These are phyloP conservation scores for Cerioporus squamosus DNA, from an alignment of 1,284 basidiomycete species.

Conservation along the genomic window DNA sequence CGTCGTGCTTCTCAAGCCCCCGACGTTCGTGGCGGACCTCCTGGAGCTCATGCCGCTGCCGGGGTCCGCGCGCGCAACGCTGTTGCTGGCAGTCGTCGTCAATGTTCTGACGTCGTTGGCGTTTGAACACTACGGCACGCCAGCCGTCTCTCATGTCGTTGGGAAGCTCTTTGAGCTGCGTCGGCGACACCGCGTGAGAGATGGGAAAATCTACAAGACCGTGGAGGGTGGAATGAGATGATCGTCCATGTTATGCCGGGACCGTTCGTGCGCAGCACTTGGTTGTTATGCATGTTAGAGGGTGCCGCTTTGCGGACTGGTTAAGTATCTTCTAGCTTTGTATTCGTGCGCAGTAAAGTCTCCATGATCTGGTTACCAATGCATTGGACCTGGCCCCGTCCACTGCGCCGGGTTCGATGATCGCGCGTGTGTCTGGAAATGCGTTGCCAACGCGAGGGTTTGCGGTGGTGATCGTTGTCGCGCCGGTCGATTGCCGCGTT, in stretches of 20 bases:
- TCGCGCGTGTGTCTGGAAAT: slow-evolving; percentile 19
- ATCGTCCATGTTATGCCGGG: not conserved
- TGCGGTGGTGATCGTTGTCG: slow-evolving; percentile 21
- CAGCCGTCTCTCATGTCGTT: slow-evolving; percentile 60
- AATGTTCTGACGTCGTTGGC: slow-evolving; percentile 79
- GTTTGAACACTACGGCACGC: slow-evolving; percentile 83
- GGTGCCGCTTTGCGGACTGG: too few species aligned
- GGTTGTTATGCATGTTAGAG: too few species aligned
- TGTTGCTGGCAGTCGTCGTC: slow-evolving; percentile 71
- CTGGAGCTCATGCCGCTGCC: slow-evolving; percentile 86
- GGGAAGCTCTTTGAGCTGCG: slow-evolving; percentile 50
- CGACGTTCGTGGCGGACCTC: slow-evolving; percentile 61
- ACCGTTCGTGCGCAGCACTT: not conserved
- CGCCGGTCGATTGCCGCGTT: not conserved
- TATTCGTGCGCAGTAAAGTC: not conserved
- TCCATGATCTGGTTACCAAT: slow-evolving; percentile 4
- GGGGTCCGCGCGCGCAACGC: slow-evolving; percentile 65
- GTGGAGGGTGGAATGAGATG: slow-evolving; percentile 68
- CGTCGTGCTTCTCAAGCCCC: slow-evolving; percentile 76
- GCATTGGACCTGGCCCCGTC: slow-evolving; percentile 1
- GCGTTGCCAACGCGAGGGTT: slow-evolving; percentile 22
- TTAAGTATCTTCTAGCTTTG: too few species aligned
- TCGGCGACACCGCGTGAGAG: slow-evolving; percentile 52
- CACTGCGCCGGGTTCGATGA: slow-evolving; percentile 17
- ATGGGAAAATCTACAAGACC: slow-evolving; percentile 73